These are phyloP conservation scores for Xylaria nigripes DNA, from an alignment of 495 filamentous ascomycete genomes.

Conservation along the genomic window DNA sequence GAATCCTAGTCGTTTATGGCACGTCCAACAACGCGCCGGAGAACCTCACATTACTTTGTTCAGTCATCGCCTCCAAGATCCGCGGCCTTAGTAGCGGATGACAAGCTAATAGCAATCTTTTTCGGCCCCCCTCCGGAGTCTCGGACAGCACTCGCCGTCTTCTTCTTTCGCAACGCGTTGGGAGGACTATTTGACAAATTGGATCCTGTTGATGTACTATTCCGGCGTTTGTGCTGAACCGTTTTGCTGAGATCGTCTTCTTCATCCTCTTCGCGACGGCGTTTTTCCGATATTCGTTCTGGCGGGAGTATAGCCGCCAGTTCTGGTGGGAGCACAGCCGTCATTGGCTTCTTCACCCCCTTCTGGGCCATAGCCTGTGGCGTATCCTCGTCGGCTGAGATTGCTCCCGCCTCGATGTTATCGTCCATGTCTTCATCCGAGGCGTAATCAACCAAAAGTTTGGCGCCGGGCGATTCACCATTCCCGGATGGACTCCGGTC, in stretches of 20 bases:
- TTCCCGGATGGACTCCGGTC: constrained; percentile 26
- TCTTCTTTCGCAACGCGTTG: constrained; percentile 22
- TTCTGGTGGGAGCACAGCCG: constrained; percentile 52
- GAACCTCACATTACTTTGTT: constrained; percentile 15
- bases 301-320: constrained; percentile 41
- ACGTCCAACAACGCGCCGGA: not conserved
- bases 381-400: constrained; percentile 42
- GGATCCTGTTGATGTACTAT: constrained; percentile 33
- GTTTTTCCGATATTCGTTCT: constrained; percentile 82
- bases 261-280: constrained; percentile 77
- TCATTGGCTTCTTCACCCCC: constrained; percentile 23
- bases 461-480: constrained; percentile 49
- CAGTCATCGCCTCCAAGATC: constrained; percentile 15
- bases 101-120: constrained; percentile 42
- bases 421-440: constrained; percentile 71
- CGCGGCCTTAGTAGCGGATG: constrained; percentile 27
- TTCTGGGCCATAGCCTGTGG: constrained; percentile 13
- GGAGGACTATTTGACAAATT: constrained; percentile 16
- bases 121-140: constrained; percentile 23
- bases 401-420: constrained; percentile 30
- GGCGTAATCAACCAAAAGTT: constrained; percentile 82
- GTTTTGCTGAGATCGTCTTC: constrained; percentile 78
- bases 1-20: constrained; percentile 1
- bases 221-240: constrained; percentile 59
- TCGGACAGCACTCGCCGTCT: constrained; percentile 14